Evolutionary conservation across 805 yeast species (phyloP).

Genomic region (Barnettozyma californica): DNA sequence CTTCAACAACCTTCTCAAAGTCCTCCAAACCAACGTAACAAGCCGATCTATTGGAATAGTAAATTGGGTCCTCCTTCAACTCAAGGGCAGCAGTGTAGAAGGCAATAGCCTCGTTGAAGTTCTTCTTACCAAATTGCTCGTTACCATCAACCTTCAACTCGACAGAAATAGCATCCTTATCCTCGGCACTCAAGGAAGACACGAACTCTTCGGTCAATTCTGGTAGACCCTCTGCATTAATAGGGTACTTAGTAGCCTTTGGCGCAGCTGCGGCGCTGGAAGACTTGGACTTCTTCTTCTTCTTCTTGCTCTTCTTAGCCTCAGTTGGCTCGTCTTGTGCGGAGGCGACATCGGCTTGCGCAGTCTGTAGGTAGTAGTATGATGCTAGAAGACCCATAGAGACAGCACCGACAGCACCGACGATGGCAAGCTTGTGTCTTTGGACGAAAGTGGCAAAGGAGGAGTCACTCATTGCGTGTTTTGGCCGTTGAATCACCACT

Average conservation of each 20-base stretch:
- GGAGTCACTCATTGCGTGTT: constrained; percentile 8
- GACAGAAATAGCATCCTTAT: constrained; percentile 60
- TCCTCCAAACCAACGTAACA: constrained; percentile 82
- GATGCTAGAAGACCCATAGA: constrained; percentile 59
- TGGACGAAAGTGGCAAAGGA: constrained; percentile 18
- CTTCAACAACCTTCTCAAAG: constrained; percentile 79
- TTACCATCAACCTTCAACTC: constrained; percentile 90
- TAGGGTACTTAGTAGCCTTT: constrained; percentile 40
- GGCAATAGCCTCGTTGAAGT: constrained; percentile 69
- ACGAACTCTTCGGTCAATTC: constrained; percentile 43
- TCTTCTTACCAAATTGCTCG: constrained; percentile 61
- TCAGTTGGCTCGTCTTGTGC: constrained; percentile 10
- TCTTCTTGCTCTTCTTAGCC: constrained; percentile 29
- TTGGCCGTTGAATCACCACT: neutral
- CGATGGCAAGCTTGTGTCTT: constrained; percentile 54
- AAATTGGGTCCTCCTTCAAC: constrained; percentile 79
- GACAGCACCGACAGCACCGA: constrained; percentile 58
- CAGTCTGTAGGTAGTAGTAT: constrained; percentile 41
- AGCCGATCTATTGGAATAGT: constrained; percentile 93
- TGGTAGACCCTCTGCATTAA: constrained; percentile 53
- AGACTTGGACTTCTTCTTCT: constrained; percentile 36
- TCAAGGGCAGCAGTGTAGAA: constrained; percentile 75
- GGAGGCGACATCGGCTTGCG: constrained; percentile 21
- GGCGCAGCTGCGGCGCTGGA: constrained; percentile 13
- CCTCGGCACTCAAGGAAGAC: constrained; percentile 39